phyloP scores from a whole-genome alignment of 345 rosid genomes.

The Salix koriyanagi region DNA sequence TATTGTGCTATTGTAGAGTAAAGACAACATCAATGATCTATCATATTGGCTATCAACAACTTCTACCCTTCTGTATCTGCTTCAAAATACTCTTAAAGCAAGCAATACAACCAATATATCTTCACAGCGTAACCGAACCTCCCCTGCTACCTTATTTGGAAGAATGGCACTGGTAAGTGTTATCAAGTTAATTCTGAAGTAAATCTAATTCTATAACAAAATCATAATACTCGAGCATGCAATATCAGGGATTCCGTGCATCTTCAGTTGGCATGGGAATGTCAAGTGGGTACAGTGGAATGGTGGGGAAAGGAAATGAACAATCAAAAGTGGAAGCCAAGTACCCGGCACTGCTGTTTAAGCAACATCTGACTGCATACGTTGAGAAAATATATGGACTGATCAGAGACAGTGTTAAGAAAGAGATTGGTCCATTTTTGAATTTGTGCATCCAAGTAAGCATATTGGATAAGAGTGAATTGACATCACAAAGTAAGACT shows the following conservation, averaged over 20 bases:
- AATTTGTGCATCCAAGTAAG: slow-evolving; percentile 61
- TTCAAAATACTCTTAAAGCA: slow-evolving; percentile 56
- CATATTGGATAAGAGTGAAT: background rate
- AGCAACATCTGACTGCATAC: slow-evolving; percentile 68
- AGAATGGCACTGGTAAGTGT: slow-evolving; percentile 46
- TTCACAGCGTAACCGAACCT: slow-evolving; percentile 36
- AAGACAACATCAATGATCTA: slow-evolving; percentile 46
- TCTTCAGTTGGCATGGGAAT: slow-evolving; percentile 43
- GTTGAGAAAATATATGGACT: slow-evolving; percentile 66
- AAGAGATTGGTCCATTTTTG: slow-evolving; percentile 54
- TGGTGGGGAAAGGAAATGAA: slow-evolving; percentile 41
- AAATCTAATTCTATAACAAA: slow-evolving; percentile 1
- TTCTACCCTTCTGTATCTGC: slow-evolving; percentile 55
- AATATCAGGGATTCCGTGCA: slow-evolving; percentile 40
- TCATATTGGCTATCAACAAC: slow-evolving; percentile 65
- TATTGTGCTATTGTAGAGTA: slow-evolving; percentile 27
- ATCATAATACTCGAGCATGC: slow-evolving; percentile 8
- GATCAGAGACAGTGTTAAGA: slow-evolving; percentile 60
- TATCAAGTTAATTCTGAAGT: slow-evolving; percentile 2
- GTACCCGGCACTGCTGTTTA: slow-evolving; percentile 65
- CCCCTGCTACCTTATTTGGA: slow-evolving; percentile 44
- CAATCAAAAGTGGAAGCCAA: slow-evolving; percentile 59
- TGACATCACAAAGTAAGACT: background rate
- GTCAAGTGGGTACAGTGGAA: slow-evolving; percentile 58
- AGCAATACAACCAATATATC: slow-evolving; percentile 39